Evolutionary conservation across 805 yeast species (phyloP).

Genomic region (Yamadazyma ubonensis): DNA sequence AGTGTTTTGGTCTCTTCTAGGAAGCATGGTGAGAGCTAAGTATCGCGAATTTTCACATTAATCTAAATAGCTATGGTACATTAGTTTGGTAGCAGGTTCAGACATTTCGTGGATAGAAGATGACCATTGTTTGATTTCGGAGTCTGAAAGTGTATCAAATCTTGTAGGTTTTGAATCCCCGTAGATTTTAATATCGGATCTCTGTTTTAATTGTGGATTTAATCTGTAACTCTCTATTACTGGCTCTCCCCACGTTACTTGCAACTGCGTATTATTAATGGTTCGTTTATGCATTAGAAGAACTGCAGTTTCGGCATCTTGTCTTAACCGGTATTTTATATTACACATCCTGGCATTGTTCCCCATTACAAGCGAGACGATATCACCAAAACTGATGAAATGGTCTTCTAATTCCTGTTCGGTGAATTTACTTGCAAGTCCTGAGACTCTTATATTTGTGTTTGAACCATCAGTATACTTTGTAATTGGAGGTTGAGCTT

Average conservation of each 20-base stretch:
- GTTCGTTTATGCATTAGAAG: conserved; percentile 28
- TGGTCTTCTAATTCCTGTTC: conserved; percentile 60
- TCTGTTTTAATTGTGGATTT: background rate
- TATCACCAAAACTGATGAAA: conserved; percentile 64
- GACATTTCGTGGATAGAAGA: conserved; percentile 5
- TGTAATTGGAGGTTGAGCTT: conserved; percentile 53
- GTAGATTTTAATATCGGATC: background rate
- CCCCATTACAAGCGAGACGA: conserved; percentile 25
- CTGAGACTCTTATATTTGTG: conserved; percentile 71
- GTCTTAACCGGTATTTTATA: conserved; percentile 29
- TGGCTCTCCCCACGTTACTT: conserved; percentile 31
- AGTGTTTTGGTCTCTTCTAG: conserved; percentile 9
- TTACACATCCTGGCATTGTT: conserved; percentile 22
- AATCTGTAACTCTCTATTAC: background rate
- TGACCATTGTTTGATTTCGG: conserved; percentile 1
- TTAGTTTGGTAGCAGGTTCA: conserved; percentile 1
- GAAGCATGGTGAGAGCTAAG: conserved; percentile 1
- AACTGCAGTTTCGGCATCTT: conserved; percentile 40
- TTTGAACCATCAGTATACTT: conserved; percentile 79
- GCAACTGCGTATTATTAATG: conserved; percentile 29
- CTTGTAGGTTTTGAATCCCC: conserved; percentile 3
- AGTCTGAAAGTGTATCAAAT: conserved; percentile 3
- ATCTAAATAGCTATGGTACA: conserved; percentile 3
- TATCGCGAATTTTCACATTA: conserved; percentile 3
- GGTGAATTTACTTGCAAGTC: conserved; percentile 56